phyloP scores from a whole-genome alignment of 352 stramenopile species.

The Phytophthora crassamura region DNA sequence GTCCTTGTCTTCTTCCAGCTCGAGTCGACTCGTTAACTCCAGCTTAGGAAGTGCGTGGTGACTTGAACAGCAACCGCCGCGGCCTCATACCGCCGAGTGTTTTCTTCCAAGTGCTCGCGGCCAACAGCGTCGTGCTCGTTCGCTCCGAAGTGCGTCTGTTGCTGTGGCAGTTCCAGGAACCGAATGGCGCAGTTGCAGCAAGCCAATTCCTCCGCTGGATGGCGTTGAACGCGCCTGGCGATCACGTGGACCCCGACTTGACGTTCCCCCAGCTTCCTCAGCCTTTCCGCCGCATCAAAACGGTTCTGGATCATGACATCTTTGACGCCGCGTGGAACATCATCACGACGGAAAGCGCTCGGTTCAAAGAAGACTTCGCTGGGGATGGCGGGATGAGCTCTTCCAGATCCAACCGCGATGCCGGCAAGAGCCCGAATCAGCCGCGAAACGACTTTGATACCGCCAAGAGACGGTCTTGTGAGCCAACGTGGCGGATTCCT shows the following conservation, averaged over 20 bases:
- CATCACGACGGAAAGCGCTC: conserved; percentile 50
- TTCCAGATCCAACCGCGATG: conserved; percentile 4
- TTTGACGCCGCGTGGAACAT: conserved; percentile 61
- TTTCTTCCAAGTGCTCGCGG: conserved; percentile 59
- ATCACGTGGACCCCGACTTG: conserved; percentile 73
- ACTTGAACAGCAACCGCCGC: conserved; percentile 35
- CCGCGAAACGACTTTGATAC: conserved; percentile 50
- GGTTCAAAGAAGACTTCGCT: conserved; percentile 44
- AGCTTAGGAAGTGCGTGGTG: conserved; percentile 39
- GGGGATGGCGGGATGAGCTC: not conserved
- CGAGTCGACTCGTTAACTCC: not conserved
- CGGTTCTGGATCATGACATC: conserved; percentile 69
- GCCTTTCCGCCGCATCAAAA: conserved; percentile 68
- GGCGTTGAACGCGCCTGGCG: conserved; percentile 49
- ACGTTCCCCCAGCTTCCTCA: conserved; percentile 67
- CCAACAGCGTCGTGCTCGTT: conserved; percentile 51
- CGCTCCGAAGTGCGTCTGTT: conserved; percentile 33
- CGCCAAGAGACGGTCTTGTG: conserved; percentile 54
- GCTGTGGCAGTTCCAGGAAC: conserved; percentile 52
- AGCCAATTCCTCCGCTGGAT: conserved; percentile 66
- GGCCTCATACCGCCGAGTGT: conserved; percentile 46
- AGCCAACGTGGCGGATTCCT: conserved; percentile 23
- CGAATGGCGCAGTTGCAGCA: conserved; percentile 44
- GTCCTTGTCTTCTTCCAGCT: not conserved
- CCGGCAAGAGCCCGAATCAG: conserved; percentile 23